Conservation (phyloP, 495 filamentous ascomycete species). For the Annulohypoxylon stygium region DNA sequence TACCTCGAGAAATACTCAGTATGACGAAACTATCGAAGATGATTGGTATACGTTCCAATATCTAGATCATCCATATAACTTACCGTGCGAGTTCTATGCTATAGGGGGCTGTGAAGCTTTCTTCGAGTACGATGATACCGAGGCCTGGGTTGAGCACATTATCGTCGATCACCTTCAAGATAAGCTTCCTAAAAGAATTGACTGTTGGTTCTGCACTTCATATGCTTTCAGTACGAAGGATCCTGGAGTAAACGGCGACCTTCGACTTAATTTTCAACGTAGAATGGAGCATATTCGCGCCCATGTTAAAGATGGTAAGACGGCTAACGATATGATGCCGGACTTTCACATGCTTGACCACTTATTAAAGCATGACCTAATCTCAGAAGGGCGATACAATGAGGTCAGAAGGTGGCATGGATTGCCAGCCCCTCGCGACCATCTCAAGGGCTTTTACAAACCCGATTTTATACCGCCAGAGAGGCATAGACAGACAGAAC, state of each 20-base stretch:
- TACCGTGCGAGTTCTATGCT: conserved; percentile 60
- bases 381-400: conserved; percentile 37
- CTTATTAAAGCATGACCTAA: conserved; percentile 37
- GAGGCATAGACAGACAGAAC: conserved; percentile 18
- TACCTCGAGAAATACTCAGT: no score
- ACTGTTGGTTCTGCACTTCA: conserved; percentile 65
- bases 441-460: conserved; percentile 13
- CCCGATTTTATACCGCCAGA: conserved; percentile 21
- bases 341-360: conserved; percentile 58
- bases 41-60: no score
- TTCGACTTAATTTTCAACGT: conserved; percentile 43
- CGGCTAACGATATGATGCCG: conserved; percentile 50
- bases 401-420: conserved; percentile 41
- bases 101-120: conserved; percentile 44
- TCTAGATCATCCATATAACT: no score
- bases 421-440: conserved; percentile 6
- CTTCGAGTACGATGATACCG: conserved; percentile 54
- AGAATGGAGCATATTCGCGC: conserved; percentile 62
- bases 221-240: conserved; percentile 40
- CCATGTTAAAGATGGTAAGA: conserved; percentile 51
- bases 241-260: neutral
- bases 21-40: no score
- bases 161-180: conserved; percentile 47
- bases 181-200: conserved; percentile 51
- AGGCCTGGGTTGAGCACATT: conserved; percentile 61